phyloP scores from a whole-genome alignment of 805 yeast species.

The Saccharomycopsis microspora region DNA sequence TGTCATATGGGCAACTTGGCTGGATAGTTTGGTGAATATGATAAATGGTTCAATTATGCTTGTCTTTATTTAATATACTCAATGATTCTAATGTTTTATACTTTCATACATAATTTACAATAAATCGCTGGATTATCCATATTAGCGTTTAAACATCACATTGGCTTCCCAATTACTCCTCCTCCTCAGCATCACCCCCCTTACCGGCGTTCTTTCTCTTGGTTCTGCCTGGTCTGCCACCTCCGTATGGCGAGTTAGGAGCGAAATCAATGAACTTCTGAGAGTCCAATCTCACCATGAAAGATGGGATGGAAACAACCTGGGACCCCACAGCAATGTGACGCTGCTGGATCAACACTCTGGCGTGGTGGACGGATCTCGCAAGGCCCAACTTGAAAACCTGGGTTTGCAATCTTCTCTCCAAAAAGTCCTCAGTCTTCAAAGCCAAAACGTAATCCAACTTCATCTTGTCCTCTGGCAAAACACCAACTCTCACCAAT shows the following conservation, averaged over 20 bases:
- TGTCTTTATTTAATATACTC: too few species aligned
- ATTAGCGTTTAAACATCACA: too few species aligned
- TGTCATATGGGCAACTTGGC: too few species aligned
- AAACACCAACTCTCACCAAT: constrained; percentile 96
- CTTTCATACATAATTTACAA: too few species aligned
- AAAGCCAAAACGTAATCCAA: constrained; percentile 99
- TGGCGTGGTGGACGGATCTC: constrained; percentile 99
- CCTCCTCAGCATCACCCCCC: constrained; percentile 67
- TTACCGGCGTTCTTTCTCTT: constrained; percentile 79
- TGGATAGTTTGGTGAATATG: too few species aligned
- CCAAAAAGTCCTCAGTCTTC: constrained; percentile 97
- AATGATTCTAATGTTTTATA: too few species aligned
- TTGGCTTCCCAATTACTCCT: constrained; percentile 33
- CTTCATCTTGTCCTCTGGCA: constrained; percentile 98
- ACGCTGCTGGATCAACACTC: constrained; percentile 97
- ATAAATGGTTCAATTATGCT: too few species aligned
- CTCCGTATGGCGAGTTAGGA: constrained; percentile 99
- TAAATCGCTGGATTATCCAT: too few species aligned
- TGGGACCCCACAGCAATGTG: constrained; percentile 99
- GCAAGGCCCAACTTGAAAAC: constrained; percentile 99
- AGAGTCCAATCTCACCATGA: constrained; percentile 99
- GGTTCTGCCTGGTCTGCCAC: constrained; percentile 99
- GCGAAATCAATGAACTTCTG: constrained; percentile 99
- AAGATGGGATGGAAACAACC: constrained; percentile 96
- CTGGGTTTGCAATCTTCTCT: constrained; percentile 99